phyloP scores from a whole-genome alignment of 2,329 filamentous ascomycete species.

The Aspergillus ibericus region DNA sequence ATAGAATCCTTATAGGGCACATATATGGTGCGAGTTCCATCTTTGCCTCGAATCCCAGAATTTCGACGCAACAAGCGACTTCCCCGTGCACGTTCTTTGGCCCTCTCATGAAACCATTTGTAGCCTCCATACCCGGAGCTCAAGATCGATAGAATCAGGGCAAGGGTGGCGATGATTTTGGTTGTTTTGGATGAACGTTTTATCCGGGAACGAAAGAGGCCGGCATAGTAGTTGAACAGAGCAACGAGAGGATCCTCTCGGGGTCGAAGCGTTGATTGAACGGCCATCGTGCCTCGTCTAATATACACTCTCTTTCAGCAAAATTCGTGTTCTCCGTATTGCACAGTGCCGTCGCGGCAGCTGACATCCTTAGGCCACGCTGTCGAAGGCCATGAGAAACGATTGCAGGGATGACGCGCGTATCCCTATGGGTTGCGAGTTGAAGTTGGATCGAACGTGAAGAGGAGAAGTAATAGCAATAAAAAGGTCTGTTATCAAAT shows the following conservation, averaged over 20 bases:
- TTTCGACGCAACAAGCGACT: conserved; percentile 81
- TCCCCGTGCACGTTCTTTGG: conserved; percentile 79
- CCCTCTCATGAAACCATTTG: conserved; percentile 70
- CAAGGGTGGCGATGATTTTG: conserved; percentile 72
- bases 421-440: not conserved
- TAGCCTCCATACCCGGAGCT: conserved; percentile 75
- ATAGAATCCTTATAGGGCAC: conserved; percentile 77
- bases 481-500: not conserved
- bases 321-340: not conserved
- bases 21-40: conserved; percentile 91
- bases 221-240: conserved; percentile 56
- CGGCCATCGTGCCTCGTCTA: conserved; percentile 63
- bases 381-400: conserved; percentile 17
- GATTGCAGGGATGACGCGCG: conserved; percentile 7
- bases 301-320: not conserved
- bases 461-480: not conserved
- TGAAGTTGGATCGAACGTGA: not conserved
- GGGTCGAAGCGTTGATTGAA: conserved; percentile 77
- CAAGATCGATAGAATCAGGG: conserved; percentile 75
- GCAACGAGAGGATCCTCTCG: conserved; percentile 66
- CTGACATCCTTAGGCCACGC: conserved; percentile 15
- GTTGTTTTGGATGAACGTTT: conserved; percentile 67
- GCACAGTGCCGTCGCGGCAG: conserved; percentile 13
- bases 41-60: conserved; percentile 89
- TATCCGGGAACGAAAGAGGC: conserved; percentile 53